Percentiles rank a stretch among this genome's conserved stretches.
Evolutionary conservation across 768 basidiomycete species (phyloP).

Genomic region (Zangia roseola): DNA sequence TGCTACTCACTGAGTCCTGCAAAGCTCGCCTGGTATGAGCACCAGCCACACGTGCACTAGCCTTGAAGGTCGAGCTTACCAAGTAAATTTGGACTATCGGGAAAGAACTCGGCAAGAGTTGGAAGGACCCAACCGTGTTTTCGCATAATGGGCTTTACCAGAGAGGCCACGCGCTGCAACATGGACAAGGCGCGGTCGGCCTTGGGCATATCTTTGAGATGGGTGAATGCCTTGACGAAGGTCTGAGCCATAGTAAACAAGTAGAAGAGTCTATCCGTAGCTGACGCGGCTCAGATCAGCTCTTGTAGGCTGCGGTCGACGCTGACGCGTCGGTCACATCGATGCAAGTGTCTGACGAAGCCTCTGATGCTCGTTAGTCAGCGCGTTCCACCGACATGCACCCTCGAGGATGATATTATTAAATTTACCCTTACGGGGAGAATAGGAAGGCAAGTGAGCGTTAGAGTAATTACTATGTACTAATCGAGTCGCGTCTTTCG

Average conservation of each 20-base stretch:
- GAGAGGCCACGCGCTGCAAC: constrained; percentile 66
- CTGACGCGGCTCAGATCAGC: not conserved
- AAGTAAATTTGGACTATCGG: constrained; percentile 65
- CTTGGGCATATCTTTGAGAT: constrained; percentile 66
- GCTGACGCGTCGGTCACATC: constrained; percentile 7
- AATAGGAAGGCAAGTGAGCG: too few species aligned
- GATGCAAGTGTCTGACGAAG: constrained; percentile 5
- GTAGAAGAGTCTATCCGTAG: too few species aligned
- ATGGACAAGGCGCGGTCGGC: constrained; percentile 66
- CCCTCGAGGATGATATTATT: too few species aligned
- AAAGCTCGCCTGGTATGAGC: constrained; percentile 9
- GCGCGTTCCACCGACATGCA: not conserved
- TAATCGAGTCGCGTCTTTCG: too few species aligned
- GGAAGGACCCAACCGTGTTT: constrained; percentile 80
- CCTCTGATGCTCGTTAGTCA: constrained; percentile 14
- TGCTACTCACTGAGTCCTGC: constrained; percentile 39
- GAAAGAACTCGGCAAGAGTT: constrained; percentile 85
- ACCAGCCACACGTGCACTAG: not conserved
- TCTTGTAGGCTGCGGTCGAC: not conserved
- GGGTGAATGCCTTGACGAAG: constrained; percentile 66
- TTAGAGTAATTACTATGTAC: too few species aligned
- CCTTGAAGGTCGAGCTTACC: constrained; percentile 49
- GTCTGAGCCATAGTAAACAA: constrained; percentile 46
- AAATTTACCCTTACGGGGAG: too few species aligned
- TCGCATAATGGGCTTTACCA: constrained; percentile 94